phyloP scores from a whole-genome alignment of 768 basidiomycete species.

The Boletus rubropictus region DNA sequence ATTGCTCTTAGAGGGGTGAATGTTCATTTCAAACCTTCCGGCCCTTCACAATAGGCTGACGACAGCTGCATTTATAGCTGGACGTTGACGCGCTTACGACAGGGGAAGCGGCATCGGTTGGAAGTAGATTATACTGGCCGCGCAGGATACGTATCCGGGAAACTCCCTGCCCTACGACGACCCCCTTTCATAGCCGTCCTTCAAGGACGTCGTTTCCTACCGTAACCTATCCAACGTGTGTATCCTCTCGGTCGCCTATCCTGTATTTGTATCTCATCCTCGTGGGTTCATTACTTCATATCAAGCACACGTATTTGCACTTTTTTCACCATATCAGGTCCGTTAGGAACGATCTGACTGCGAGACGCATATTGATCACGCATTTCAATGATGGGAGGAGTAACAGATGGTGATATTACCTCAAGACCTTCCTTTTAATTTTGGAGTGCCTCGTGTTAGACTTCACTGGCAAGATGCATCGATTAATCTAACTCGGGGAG shows the following conservation, averaged over 20 bases:
- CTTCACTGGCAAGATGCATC: conserved; percentile 13
- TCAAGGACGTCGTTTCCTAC: conserved; percentile 31
- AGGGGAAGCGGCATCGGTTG: conserved; percentile 55
- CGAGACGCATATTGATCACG: conserved; percentile 27
- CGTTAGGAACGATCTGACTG: conserved; percentile 27
- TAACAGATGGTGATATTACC: conserved; percentile 30
- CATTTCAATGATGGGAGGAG: conserved; percentile 27
- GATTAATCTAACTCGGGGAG: conserved; percentile 17
- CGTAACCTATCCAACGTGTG: conserved; percentile 29
- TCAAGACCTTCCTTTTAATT: conserved; percentile 25
- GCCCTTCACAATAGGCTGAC: neutral
- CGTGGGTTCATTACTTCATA: conserved; percentile 21
- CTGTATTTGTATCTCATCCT: conserved; percentile 32
- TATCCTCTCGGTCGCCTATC: conserved; percentile 14
- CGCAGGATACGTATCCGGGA: conserved; percentile 52
- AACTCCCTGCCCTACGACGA: conserved; percentile 39
- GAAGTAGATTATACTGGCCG: conserved; percentile 67
- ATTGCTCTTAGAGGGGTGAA: conserved; percentile 62
- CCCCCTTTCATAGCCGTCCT: conserved; percentile 70
- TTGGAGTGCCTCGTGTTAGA: conserved; percentile 25
- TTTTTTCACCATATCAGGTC: conserved; percentile 13
- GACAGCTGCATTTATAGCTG: conserved; percentile 41
- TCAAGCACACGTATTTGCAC: conserved; percentile 17
- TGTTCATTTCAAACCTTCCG: neutral
- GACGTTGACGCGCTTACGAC: conserved; percentile 59